Base-by-base conservation (phyloP, 225 moss, liverwort and hornwort species). In the Ulota crispa region DNA sequence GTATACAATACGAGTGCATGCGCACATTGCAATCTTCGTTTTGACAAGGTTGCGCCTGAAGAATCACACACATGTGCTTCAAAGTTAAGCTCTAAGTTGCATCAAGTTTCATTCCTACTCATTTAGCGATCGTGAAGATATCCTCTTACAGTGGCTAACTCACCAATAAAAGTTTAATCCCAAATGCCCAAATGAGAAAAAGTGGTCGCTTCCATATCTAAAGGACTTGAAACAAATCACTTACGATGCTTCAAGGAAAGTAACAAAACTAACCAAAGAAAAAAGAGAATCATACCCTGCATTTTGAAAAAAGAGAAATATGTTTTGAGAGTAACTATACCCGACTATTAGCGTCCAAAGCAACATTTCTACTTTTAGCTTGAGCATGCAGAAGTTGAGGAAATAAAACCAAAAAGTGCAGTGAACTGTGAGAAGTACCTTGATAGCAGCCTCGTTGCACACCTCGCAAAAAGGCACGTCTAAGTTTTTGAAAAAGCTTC, bases 401-500 rank as follows among this genome's bases (percentile, higher is more conserved):
- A 26, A 75, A 79, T 45, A 45, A 73, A 65, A 83, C 67, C 52
- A 31, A 27, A 11, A 66, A 75, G 47, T 37, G 42, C 57, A 67
- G 18, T n/a, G 24, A 43, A 72, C 43, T 13, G 7, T 28, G 42
- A 63, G 52, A 70, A 68, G 60, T 85, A 96, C 99, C 95, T 93
- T 96, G 63, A 99, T 92, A 11, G 93, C 99, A 85, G 99, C 94
- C 84, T 99, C 99, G 61, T 94, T 96, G 83, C 99, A 99, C 64
- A 96, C 90, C 54, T 90, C 89, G 78, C 99, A 99, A 68, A 96
- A 94, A 59, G 96, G 93, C 43, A 96, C 93, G 30, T 89, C 94
- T 30, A 94, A 88, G 81, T 92, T 93, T 77, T 92, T 91, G 77
- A 99, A 99, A 16, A 92, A 71, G 75, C 82, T 93, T 62, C 93